These are phyloP conservation scores for Begonia fuchsioides DNA, from an alignment of 306 rosid species.

Conservation along the genomic window DNA sequence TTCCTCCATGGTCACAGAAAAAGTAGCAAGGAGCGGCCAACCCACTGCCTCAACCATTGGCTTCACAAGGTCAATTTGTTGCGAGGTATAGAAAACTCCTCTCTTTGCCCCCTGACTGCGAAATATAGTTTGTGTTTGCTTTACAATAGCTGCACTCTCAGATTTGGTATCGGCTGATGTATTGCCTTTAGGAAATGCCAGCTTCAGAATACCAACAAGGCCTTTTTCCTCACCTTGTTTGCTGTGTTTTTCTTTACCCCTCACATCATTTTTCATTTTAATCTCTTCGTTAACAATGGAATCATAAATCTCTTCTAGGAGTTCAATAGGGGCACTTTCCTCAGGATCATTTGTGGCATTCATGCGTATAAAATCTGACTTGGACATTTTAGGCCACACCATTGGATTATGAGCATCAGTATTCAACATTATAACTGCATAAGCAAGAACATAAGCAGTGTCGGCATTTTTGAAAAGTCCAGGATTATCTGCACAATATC, in stretches of 20 bases:
- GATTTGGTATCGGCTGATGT: conserved; percentile 55
- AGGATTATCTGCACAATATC: conserved; percentile 97
- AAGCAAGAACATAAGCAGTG: conserved; percentile 95
- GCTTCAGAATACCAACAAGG: conserved; percentile 84
- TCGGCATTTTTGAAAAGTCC: conserved; percentile 94
- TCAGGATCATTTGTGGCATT: conserved; percentile 80
- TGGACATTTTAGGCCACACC: conserved; percentile 99
- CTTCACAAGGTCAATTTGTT: conserved; percentile 94
- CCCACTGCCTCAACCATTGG: conserved; percentile 99
- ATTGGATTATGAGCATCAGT: conserved; percentile 99
- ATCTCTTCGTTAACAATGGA: conserved; percentile 90
- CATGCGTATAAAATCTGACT: conserved; percentile 78
- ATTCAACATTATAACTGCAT: conserved; percentile 89
- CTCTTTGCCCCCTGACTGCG: conserved; percentile 67
- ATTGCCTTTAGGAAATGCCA: conserved; percentile 78
- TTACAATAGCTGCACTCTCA: conserved; percentile 89
- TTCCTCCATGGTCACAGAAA: conserved; percentile 98
- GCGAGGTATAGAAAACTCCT: conserved; percentile 84
- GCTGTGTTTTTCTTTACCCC: conserved; percentile 49
- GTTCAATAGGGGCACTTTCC: conserved; percentile 81
- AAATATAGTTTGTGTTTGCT: conserved; percentile 85
- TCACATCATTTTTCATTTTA: conserved; percentile 68
- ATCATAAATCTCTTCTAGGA: conserved; percentile 81
- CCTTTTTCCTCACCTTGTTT: conserved; percentile 84
- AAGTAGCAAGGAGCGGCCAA: conserved; percentile 98